Percentiles rank a stretch among this genome's conserved stretches.
phyloP scores from a whole-genome alignment of 495 filamentous ascomycete genomes.

The Amniculicola lignicola region DNA sequence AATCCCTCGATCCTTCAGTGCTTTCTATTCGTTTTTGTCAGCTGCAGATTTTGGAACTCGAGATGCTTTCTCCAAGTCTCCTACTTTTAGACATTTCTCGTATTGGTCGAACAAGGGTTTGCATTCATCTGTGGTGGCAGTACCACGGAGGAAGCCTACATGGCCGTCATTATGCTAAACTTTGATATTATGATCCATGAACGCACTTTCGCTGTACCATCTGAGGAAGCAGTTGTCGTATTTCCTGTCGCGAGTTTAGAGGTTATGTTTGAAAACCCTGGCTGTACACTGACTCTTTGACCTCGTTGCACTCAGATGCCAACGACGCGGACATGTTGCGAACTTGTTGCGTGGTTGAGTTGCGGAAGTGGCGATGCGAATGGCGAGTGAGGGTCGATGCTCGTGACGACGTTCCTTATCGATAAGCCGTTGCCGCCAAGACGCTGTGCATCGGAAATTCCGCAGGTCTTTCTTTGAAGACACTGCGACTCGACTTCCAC shows the following conservation, averaged over 20 bases:
- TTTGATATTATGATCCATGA: background rate
- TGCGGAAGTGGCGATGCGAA: background rate
- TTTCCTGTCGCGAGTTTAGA: constrained; percentile 42
- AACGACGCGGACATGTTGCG: constrained; percentile 43
- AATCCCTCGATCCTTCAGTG: constrained; percentile 79
- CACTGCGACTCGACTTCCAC: no score
- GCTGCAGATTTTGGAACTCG: no score
- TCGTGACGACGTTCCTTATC: constrained; percentile 18
- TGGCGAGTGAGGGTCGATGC: background rate
- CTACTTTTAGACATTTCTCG: constrained; percentile 72
- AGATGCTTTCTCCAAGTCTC: no score
- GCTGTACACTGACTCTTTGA: constrained; percentile 67
- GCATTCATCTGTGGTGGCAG: constrained; percentile 78
- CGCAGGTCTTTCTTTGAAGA: constrained; percentile 25
- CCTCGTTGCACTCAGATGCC: constrained; percentile 70
- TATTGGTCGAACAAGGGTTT: constrained; percentile 80
- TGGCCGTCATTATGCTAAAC: constrained; percentile 18
- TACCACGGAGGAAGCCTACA: constrained; percentile 79
- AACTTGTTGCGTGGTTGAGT: background rate
- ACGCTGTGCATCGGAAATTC: background rate
- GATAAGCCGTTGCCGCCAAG: constrained; percentile 27
- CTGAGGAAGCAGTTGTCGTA: constrained; percentile 93
- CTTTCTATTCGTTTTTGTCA: constrained; percentile 53
- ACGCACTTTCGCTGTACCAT: constrained; percentile 93
- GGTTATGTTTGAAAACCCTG: background rate